Evolutionary conservation across 176 grass and related monocot genomes (phyloP).

Genomic region (Hyparrhenia diplandra): DNA sequence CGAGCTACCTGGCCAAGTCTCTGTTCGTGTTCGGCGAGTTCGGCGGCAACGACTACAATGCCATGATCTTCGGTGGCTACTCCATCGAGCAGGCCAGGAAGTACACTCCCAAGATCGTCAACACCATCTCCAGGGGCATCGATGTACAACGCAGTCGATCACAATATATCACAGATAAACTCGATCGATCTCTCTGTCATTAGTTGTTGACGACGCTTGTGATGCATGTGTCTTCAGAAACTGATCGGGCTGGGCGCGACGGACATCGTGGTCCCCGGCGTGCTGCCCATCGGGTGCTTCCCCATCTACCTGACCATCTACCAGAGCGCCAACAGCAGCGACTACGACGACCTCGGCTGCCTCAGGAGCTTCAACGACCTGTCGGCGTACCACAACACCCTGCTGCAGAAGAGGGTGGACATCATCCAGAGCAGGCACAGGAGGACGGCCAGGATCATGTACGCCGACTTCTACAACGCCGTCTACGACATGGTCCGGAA

Average conservation of each 20-base stretch:
- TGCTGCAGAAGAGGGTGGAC: slow-evolving; percentile 12
- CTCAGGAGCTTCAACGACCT: slow-evolving; percentile 54
- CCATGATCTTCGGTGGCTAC: slow-evolving; percentile 50
- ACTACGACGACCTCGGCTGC: slow-evolving; percentile 53
- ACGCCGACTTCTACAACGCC: slow-evolving; percentile 54
- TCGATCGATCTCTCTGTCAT: no score
- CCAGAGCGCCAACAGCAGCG: slow-evolving; percentile 22
- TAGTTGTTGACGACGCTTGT: no score
- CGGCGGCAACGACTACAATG: slow-evolving; percentile 73
- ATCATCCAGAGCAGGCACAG: slow-evolving; percentile 41
- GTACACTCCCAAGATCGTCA: slow-evolving; percentile 44
- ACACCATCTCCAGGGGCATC: slow-evolving; percentile 32
- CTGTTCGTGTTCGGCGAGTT: slow-evolving; percentile 63
- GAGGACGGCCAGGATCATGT: slow-evolving; percentile 44
- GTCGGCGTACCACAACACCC: slow-evolving; percentile 47
- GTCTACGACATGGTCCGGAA: slow-evolving; percentile 50
- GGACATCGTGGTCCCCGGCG: slow-evolving; percentile 51
- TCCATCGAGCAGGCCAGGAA: slow-evolving; percentile 31
- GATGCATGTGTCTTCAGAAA: no score
- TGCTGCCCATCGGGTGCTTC: slow-evolving; percentile 70
- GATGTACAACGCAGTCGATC: no score
- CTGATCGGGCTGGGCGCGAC: slow-evolving; percentile 48
- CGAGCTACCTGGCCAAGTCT: slow-evolving; percentile 37
- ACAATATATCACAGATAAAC: no score
- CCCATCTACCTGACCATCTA: slow-evolving; percentile 61